Percentiles rank a stretch among this genome's conserved stretches.
Evolutionary conservation across 2,329 filamentous ascomycete genomes (phyloP).

Genomic region (Fusarium globosum): DNA sequence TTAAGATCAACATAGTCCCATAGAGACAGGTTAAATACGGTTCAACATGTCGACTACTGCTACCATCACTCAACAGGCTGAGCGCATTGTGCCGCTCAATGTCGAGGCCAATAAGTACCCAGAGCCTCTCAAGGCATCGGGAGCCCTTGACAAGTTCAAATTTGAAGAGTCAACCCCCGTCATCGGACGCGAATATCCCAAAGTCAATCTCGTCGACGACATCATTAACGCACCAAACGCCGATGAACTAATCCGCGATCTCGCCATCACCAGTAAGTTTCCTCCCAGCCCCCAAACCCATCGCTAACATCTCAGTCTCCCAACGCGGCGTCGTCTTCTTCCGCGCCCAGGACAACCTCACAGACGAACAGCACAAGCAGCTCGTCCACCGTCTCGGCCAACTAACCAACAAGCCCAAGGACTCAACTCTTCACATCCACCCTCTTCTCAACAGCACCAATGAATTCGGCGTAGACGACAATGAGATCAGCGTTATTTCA

Average conservation of each 20-base stretch:
- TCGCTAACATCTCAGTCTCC: constrained; percentile 58
- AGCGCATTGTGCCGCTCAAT: constrained; percentile 9
- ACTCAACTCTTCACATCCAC: constrained; percentile 70
- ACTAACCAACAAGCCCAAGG: constrained; percentile 67
- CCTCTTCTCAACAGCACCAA: constrained; percentile 64
- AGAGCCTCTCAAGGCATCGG: not conserved
- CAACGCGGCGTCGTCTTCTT: constrained; percentile 74
- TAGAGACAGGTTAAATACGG: not conserved
- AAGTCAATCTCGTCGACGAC: constrained; percentile 61
- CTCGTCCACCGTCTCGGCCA: constrained; percentile 69
- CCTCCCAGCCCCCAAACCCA: not conserved
- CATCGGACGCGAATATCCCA: constrained; percentile 65
- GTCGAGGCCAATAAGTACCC: constrained; percentile 6
- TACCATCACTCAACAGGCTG: not conserved
- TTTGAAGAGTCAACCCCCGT: constrained; percentile 53
- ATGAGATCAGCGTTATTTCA: constrained; percentile 69
- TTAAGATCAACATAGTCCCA: too few species aligned
- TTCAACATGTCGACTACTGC: constrained; percentile 8
- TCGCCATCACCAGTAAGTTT: constrained; percentile 67
- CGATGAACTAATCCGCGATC: constrained; percentile 67
- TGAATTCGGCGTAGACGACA: constrained; percentile 64
- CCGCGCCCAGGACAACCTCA: constrained; percentile 67
- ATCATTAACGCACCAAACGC: constrained; percentile 59
- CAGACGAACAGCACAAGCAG: constrained; percentile 69
- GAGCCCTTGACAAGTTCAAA: constrained; percentile 44